Base-by-base conservation (phyloP, 2,329 filamentous ascomycete species). In the Diplodia scrobiculata region DNA sequence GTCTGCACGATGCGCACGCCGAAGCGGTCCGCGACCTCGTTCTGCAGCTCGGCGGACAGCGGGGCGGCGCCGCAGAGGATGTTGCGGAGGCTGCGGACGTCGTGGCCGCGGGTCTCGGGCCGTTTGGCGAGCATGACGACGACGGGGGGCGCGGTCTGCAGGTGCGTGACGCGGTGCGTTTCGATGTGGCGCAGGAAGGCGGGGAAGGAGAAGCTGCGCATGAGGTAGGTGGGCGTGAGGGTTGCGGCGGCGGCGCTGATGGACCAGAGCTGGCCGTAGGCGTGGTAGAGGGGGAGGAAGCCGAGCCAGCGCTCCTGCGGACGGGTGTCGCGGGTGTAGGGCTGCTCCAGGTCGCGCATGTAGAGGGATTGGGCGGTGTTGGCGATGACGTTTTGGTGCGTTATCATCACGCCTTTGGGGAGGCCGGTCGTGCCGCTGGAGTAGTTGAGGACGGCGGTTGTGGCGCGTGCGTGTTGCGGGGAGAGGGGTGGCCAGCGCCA, bases 351-450 rank as follows among this genome's bases (percentile, higher is more conserved):
- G 63, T 79, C 71, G 7, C 76, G 74, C 76, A 78, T 78, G 72
- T 72, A 78, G 48, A 79, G 67, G 21, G 73, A 77, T 68, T 79
- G 78, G 32, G 73, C 72, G 27, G 73, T 72, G 53, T 79, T 79
- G 32, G 79, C 76, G 34, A 81, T 76, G 2, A 80, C 73, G 63
- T 81, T 81, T 47, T 77, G 74, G 66, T 81, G 79, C 5, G 73
- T 78, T 9, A 80, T 77, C 75, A 78, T 79, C 2, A 81, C 79
- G 10, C 79, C 79, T 67, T 81, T 81, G 1, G 79, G 78, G 1
- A 80, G 71, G 11, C 79, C 79, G 0, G 79, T 81, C 1, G 79
- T 81, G 10, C 79, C 75, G n/a, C 72, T 74, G 13, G 73, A 75
- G 67, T 76, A 74, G 45, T 67, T 68, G 63, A 73, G 67, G 13